Evolutionary conservation across 148 eudicot genomes (phyloP).

Genomic region (Gaultheria prostrata): DNA sequence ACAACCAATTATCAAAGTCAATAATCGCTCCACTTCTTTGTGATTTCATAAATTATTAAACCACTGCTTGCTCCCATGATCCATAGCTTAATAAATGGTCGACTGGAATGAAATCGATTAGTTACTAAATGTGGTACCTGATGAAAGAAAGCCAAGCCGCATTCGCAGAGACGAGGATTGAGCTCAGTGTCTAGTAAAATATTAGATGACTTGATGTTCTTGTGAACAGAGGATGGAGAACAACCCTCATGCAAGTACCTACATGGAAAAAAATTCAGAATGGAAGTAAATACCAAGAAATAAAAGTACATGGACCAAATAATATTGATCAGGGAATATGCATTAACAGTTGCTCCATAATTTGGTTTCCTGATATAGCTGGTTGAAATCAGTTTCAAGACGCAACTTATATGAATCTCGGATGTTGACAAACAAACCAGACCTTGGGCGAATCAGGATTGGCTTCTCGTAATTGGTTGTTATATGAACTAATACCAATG

Average conservation of each 20-base stretch:
- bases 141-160: slow-evolving; percentile 51
- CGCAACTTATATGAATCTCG: neutral
- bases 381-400: neutral
- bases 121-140: slow-evolving; percentile 26
- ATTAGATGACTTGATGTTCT: slow-evolving; percentile 59
- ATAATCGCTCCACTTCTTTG: neutral
- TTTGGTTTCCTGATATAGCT: neutral
- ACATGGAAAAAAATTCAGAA: neutral
- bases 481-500: neutral
- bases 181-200: slow-evolving; percentile 67
- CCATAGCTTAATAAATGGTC: neutral
- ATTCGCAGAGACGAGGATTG: slow-evolving; percentile 59
- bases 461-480: neutral
- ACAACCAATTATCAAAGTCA: neutral
- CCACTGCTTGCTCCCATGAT: neutral
- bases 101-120: neutral
- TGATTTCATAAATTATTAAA: neutral
- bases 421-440: neutral
- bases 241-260: slow-evolving; percentile 71
- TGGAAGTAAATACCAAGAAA: neutral
- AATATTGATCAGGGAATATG: neutral
- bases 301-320: neutral
- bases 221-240: slow-evolving; percentile 48
- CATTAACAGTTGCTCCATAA: neutral
- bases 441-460: neutral